Percentiles rank a stretch among this genome's conserved stretches.
Conservation (phyloP, 2,329 filamentous ascomycete species). For the Aspergillus ustus region DNA sequence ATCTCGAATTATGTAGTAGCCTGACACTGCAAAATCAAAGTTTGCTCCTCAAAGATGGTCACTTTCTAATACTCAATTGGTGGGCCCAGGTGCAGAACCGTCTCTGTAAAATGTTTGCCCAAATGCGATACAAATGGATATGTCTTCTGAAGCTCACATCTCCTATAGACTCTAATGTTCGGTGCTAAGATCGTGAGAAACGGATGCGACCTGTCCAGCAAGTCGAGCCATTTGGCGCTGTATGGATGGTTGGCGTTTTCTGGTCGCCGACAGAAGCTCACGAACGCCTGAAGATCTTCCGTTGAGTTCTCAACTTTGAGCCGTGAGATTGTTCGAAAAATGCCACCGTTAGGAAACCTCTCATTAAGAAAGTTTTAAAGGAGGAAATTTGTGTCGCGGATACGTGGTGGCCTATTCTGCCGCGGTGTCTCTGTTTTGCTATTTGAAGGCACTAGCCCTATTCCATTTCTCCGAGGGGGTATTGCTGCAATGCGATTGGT, state of each 20-base stretch:
- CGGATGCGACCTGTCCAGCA: neutral
- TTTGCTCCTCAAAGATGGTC: neutral
- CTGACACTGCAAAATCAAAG: neutral
- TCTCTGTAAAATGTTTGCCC: neutral
- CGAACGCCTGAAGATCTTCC: constrained; percentile 9
- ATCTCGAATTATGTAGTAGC: too few relatives aligned
- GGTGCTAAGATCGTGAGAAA: constrained; percentile 3
- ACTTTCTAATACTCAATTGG: neutral
- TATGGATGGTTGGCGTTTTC: neutral
- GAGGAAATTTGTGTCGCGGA: constrained; percentile 5
- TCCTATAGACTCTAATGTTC: neutral
- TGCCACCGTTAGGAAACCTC: neutral
- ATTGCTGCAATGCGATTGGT: neutral
- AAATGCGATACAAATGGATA: neutral
- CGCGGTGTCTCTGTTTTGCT: neutral
- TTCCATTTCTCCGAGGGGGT: neutral
- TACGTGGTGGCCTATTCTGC: constrained; percentile 1
- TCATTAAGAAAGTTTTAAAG: constrained; percentile 5
- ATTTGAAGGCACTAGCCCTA: neutral
- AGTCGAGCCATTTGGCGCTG: constrained; percentile 4
- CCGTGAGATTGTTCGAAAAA: neutral
- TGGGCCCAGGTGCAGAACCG: neutral
- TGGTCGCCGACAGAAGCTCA: neutral
- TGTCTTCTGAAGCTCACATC: neutral
- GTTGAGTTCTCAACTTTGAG: neutral